phyloP scores from a whole-genome alignment of 352 stramenopile species.

The Phytophthora rubi region DNA sequence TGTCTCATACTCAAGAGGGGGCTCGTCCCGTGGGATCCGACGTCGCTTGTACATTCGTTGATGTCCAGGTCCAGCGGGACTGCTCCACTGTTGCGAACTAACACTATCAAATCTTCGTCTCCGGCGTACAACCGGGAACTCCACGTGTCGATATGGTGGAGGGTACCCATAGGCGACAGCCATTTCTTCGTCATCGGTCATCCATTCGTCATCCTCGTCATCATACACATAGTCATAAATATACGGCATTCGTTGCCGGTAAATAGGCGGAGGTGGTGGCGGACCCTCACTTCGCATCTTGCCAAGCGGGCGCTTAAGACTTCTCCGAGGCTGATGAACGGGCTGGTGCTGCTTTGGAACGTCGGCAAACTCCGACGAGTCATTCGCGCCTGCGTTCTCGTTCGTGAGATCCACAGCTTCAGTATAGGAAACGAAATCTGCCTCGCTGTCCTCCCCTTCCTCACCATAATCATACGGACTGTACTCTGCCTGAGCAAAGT shows the following conservation, averaged over 20 bases:
- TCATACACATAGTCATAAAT: conserved; percentile 47
- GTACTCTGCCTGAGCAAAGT: conserved; percentile 24
- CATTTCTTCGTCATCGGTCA: conserved; percentile 42
- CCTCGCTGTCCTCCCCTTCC: conserved; percentile 3
- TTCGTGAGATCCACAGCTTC: conserved; percentile 27
- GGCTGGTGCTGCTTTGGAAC: conserved; percentile 17
- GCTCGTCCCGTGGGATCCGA: conserved; percentile 20
- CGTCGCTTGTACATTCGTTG: conserved; percentile 37
- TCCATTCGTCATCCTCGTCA: conserved; percentile 44
- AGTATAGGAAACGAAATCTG: conserved; percentile 16
- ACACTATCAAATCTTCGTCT: conserved; percentile 35
- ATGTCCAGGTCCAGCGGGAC: conserved; percentile 16
- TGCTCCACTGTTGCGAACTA: conserved; percentile 29
- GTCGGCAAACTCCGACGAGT: conserved; percentile 15
- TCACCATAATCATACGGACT: conserved; percentile 25
- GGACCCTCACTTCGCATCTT: conserved; percentile 25
- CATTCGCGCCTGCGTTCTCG: conserved; percentile 13
- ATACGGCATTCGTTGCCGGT: conserved; percentile 37
- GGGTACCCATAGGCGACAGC: conserved; percentile 29
- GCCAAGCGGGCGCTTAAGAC: conserved; percentile 33
- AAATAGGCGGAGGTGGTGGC: conserved; percentile 30
- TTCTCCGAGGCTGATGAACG: conserved; percentile 27
- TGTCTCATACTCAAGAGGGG: conserved; percentile 15
- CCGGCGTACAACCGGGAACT: conserved; percentile 29
- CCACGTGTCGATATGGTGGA: conserved; percentile 19